These are phyloP conservation scores for Citrus trifoliata DNA, from an alignment of 345 rosid genomes.

Conservation along the genomic window DNA sequence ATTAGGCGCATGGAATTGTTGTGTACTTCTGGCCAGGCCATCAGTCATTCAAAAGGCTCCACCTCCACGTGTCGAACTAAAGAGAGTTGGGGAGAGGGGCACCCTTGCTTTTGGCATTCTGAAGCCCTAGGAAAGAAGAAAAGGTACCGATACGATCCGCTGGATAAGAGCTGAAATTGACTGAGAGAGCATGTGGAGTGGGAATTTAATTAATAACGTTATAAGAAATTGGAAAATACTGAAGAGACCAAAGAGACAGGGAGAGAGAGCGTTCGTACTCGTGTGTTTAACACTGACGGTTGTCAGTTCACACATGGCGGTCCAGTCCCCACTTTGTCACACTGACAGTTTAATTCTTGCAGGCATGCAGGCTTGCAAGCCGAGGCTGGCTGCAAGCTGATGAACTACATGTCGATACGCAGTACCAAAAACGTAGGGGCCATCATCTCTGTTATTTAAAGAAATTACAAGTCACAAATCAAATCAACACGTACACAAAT, in stretches of 20 bases:
- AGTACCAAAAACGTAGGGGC: too few species aligned
- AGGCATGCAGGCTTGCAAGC: not conserved
- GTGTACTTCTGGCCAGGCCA: not conserved
- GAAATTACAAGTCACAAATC: too few species aligned
- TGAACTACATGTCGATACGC: too few species aligned
- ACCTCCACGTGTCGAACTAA: constrained; percentile 5
- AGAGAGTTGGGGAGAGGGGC: not conserved
- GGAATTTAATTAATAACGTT: not conserved
- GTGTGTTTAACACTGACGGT: not conserved
- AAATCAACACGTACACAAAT: too few species aligned
- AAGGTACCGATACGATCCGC: not conserved
- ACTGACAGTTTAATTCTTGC: not conserved
- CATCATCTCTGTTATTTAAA: too few species aligned
- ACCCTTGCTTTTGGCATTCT: not conserved
- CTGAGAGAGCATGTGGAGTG: not conserved
- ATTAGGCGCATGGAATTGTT: not conserved
- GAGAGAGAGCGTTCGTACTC: not conserved
- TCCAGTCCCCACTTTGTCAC: not conserved
- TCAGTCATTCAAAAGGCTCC: too few species aligned
- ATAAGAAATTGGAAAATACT: not conserved
- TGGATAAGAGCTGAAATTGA: not conserved
- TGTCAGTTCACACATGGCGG: not conserved
- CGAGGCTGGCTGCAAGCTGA: too few species aligned
- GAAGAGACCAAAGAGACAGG: not conserved
- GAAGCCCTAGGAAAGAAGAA: not conserved